Evolutionary conservation across 2,329 filamentous ascomycete genomes (phyloP).

Genomic region (Magnaporthales sp.): DNA sequence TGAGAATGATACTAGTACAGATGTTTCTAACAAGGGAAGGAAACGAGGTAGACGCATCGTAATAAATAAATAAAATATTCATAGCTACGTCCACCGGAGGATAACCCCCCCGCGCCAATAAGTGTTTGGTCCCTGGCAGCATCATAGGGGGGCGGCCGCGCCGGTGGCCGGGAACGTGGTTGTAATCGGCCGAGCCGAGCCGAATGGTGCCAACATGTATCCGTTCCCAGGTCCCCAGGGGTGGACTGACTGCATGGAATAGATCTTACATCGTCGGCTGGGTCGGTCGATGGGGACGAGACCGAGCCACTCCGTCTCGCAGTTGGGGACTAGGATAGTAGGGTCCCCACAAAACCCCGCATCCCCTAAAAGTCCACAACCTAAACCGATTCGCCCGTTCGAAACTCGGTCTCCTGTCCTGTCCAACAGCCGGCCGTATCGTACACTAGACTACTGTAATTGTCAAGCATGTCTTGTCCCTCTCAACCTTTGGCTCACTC

Average conservation of each 20-base stretch:
- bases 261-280: not conserved
- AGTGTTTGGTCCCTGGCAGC: not conserved
- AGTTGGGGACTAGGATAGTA: no score
- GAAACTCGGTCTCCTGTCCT: not conserved
- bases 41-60: not conserved
- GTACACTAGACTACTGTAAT: not conserved
- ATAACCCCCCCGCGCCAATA: not conserved
- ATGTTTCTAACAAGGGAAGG: not conserved
- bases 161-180: not conserved
- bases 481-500: not conserved
- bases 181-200: not conserved
- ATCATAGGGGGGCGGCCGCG: not conserved
- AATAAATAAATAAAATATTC: not conserved
- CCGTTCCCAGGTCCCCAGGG: no score
- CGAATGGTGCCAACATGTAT: not conserved
- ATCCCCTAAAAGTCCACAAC: not conserved
- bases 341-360: not conserved
- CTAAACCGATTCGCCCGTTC: not conserved
- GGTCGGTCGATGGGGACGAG: not conserved
- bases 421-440: not conserved
- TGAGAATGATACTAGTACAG: not conserved
- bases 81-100: not conserved
- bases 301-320: not conserved
- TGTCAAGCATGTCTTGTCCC: not conserved
- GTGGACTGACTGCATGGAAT: not conserved